Evolutionary conservation across 495 filamentous ascomycete species (phyloP).

Genomic region (Penicillium coprophilum): DNA sequence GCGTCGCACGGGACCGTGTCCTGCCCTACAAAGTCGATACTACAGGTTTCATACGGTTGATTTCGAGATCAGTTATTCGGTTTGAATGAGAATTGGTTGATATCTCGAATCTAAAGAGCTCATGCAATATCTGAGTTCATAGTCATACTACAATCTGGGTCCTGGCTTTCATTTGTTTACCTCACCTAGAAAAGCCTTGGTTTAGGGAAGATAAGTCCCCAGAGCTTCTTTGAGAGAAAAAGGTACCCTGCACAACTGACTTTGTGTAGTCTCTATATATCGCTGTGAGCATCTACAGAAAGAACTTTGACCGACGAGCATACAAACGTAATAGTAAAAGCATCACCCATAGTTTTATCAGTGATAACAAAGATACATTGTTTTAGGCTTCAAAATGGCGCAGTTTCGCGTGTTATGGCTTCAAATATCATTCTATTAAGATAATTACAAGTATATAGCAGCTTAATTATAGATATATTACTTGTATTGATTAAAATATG

Average conservation of each 20-base stretch:
- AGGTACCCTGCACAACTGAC: not conserved
- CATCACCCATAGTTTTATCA: not conserved
- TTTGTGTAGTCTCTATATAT: not conserved
- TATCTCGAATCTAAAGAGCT: not conserved
- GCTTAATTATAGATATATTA: not conserved
- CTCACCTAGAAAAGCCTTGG: not conserved
- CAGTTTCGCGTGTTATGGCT: not conserved
- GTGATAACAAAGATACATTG: not conserved
- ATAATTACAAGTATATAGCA: not conserved
- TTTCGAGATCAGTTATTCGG: not conserved
- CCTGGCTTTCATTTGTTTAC: not conserved
- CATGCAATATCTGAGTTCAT: not conserved
- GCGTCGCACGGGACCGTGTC: conserved; percentile 32
- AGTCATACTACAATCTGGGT: not conserved
- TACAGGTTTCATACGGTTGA: not conserved
- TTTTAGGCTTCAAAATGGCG: not conserved
- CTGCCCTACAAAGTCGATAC: conserved; percentile 17
- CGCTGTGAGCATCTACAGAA: not conserved
- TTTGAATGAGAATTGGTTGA: not conserved
- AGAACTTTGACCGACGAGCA: not conserved
- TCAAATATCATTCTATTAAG: not conserved
- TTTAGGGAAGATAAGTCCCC: not conserved
- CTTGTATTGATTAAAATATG: not conserved
- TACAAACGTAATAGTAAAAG: not conserved
- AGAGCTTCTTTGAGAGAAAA: not conserved